Conservation (phyloP, 768 basidiomycete species). For the Trametes coccinea region DNA sequence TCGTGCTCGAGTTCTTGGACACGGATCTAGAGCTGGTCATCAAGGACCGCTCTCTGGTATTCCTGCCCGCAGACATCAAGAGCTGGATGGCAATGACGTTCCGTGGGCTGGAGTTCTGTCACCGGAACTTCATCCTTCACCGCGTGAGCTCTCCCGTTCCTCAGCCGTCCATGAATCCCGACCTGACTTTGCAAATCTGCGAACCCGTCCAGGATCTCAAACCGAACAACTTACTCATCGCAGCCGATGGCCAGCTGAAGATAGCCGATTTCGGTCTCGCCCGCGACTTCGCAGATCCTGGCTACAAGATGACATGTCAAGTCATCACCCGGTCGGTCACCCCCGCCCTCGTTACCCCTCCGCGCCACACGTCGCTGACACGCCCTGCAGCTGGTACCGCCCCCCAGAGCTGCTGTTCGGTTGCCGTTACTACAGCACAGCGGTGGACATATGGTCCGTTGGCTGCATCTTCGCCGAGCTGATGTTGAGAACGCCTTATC, state of each 20-base stretch:
- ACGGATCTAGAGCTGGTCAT: conserved; percentile 97
- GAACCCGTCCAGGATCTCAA: conserved; percentile 77
- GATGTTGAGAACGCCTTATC: conserved; percentile 93
- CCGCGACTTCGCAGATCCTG: conserved; percentile 92
- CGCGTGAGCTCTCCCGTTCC: conserved; percentile 51
- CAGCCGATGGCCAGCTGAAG: conserved; percentile 89
- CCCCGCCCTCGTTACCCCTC: not conserved
- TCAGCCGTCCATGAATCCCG: not conserved
- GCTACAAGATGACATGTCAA: conserved; percentile 95
- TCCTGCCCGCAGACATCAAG: conserved; percentile 95
- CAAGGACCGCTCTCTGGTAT: conserved; percentile 88
- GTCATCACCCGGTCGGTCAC: conserved; percentile 92
- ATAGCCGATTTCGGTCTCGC: conserved; percentile 99
- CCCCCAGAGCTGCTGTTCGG: conserved; percentile 95
- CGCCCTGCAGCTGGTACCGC: conserved; percentile 82
- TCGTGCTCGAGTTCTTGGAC: conserved; percentile 95
- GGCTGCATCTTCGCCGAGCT: conserved; percentile 98
- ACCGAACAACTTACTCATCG: conserved; percentile 96
- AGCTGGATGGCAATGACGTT: conserved; percentile 99
- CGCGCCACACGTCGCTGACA: conserved; percentile 6
- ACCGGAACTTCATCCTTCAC: conserved; percentile 91
- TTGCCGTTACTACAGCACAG: conserved; percentile 84
- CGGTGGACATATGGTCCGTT: conserved; percentile 96
- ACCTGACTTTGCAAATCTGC: not conserved
- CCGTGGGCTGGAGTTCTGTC: conserved; percentile 97